Percentiles rank a stretch among this genome's conserved stretches.
Evolutionary conservation across 2,329 filamentous ascomycete genomes (phyloP).

Genomic region (Phaeoacremonium minimum): DNA sequence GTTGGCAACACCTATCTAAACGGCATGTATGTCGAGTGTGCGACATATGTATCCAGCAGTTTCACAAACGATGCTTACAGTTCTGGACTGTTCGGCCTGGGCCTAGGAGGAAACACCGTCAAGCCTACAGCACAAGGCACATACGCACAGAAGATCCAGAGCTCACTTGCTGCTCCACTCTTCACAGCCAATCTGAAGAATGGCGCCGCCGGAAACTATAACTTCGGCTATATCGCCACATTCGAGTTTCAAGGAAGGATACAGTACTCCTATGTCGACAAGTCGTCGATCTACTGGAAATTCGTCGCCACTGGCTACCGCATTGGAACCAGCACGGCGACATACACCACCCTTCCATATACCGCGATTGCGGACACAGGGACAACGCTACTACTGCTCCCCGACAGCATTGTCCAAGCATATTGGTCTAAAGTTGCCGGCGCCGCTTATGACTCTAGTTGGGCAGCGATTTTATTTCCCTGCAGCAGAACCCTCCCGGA

Average conservation of each 20-base stretch:
- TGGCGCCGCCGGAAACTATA: constrained; percentile 37
- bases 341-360: constrained; percentile 28
- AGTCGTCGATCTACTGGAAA: constrained; percentile 49
- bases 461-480: constrained; percentile 31
- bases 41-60: constrained; percentile 16
- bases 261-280: constrained; percentile 44
- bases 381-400: constrained; percentile 34
- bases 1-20: constrained; percentile 37
- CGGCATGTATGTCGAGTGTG: constrained; percentile 24
- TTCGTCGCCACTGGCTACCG: constrained; percentile 46
- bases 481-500: constrained; percentile 26
- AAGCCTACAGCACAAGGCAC: constrained; percentile 19
- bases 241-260: constrained; percentile 49
- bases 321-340: constrained; percentile 25
- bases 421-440: constrained; percentile 33
- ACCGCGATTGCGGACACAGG: constrained; percentile 34
- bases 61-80: constrained; percentile 17
- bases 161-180: constrained; percentile 32
- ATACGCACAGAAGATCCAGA: constrained; percentile 29
- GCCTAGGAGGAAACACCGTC: constrained; percentile 22
- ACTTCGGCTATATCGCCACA: constrained; percentile 52
- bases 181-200: constrained; percentile 46
- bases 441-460: constrained; percentile 23
- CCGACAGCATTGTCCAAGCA: constrained; percentile 25
- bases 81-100: constrained; percentile 20